Evolutionary conservation across 805 yeast genomes (phyloP).

Genomic region (Suhomyces vadensis): DNA sequence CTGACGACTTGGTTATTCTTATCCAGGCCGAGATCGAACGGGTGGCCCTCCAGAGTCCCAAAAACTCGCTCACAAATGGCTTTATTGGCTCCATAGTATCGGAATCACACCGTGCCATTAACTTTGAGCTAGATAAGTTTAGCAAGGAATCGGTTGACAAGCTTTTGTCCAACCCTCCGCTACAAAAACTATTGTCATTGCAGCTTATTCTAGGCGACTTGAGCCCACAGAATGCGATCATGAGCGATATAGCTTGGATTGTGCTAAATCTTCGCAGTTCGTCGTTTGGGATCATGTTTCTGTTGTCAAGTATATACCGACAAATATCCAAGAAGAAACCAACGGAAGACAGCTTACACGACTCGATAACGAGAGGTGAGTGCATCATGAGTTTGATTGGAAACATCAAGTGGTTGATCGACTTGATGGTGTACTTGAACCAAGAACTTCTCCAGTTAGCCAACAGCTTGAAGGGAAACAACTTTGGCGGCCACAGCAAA

Average conservation of each 20-base stretch:
- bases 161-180: conserved; percentile 71
- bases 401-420: conserved; percentile 81
- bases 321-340: conserved; percentile 64
- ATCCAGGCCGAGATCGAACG: conserved; percentile 48
- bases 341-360: conserved; percentile 51
- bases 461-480: conserved; percentile 18
- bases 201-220: conserved; percentile 64
- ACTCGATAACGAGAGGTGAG: conserved; percentile 61
- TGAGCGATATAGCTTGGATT: conserved; percentile 58
- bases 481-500: conserved; percentile 17
- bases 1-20: conserved; percentile 69
- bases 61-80: conserved; percentile 9
- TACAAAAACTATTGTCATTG: conserved; percentile 69
- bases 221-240: conserved; percentile 28
- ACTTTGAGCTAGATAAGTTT: conserved; percentile 63
- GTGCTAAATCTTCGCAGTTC: conserved; percentile 68
- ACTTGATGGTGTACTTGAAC: conserved; percentile 65
- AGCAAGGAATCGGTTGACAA: conserved; percentile 76
- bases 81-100: conserved; percentile 47
- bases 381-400: conserved; percentile 67
- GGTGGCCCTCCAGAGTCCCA: too few relatives aligned
- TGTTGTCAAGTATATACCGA: conserved; percentile 59
- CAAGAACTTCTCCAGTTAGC: conserved; percentile 66
- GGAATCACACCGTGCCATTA: conserved; percentile 76
- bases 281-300: conserved; percentile 67